These are phyloP conservation scores for Periglandula ipomoeae DNA, from an alignment of 2,329 filamentous ascomycete species.

Conservation along the genomic window DNA sequence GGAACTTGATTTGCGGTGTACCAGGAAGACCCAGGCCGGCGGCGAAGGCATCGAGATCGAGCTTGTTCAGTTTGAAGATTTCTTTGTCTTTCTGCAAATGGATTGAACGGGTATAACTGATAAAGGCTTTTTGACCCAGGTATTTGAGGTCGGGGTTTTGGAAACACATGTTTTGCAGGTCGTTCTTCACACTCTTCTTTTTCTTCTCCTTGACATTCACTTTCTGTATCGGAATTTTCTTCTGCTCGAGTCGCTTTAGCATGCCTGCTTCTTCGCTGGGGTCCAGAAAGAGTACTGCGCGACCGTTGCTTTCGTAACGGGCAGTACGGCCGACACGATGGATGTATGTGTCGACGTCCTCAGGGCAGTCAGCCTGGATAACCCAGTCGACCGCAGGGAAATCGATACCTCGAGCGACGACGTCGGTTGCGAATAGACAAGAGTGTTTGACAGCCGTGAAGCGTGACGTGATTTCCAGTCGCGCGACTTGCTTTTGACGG, in stretches of 20 bases:
- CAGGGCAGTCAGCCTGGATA: constrained; percentile 94
- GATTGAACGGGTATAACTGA: constrained; percentile 78
- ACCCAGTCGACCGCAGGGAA: constrained; percentile 98
- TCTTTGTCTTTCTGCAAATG: constrained; percentile 88
- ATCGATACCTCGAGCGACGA: constrained; percentile 87
- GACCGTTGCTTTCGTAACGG: constrained; percentile 80
- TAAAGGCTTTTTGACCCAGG: constrained; percentile 89
- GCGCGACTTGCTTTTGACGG: constrained; percentile 81
- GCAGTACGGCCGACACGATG: constrained; percentile 92
- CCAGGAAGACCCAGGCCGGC: constrained; percentile 81
- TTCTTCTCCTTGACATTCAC: constrained; percentile 87
- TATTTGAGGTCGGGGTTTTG: constrained; percentile 92
- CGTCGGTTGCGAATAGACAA: constrained; percentile 91
- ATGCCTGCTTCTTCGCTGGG: constrained; percentile 91
- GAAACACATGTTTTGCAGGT: constrained; percentile 92
- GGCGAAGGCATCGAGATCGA: constrained; percentile 81
- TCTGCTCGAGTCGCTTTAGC: constrained; percentile 72
- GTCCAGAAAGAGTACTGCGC: constrained; percentile 83
- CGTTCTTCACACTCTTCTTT: constrained; percentile 73
- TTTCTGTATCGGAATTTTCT: constrained; percentile 79
- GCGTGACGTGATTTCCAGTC: constrained; percentile 76
- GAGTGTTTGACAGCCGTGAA: constrained; percentile 75
- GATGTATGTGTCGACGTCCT: constrained; percentile 96
- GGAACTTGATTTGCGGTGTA: constrained; percentile 84
- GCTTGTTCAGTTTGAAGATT: constrained; percentile 73